Evolutionary conservation across 2,329 filamentous ascomycete species (phyloP), one percentile per base, ranked within the genome.

Genomic region (Microsporum audouinii): DNA sequence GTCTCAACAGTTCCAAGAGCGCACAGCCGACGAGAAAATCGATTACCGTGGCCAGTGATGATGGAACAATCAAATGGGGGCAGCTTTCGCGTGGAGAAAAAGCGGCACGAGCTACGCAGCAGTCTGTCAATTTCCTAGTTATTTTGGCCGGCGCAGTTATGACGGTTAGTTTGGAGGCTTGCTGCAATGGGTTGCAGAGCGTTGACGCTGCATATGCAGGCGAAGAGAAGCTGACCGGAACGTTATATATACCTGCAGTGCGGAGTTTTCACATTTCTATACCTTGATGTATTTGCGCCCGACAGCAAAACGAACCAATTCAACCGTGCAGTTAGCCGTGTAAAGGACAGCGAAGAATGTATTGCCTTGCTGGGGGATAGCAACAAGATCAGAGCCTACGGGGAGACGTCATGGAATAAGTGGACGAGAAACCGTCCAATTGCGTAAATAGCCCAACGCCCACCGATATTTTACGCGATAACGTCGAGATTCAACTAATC

Each of bases 231-330:
- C 8, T 56, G 3, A 31, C 8, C 3, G 39, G 8, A 6, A 17
- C 51, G 23, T 12, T 39, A 60, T 2, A 17, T 66, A 23, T 23
- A 23, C 17, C 89, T 4, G 23, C 66, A 91, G 88, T 85, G 85
- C 63, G 86, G 84, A n/a, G 87, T 96, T 7, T 81, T 80, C 60
- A 90, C 89, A 68, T 80, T 94, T 57, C 79, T 95, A 27, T 95
- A 88, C 74, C 82, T 83, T 2, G 90, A 95, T 64, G 88, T 95
- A 51, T 89, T 95, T 73, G 88, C 88, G 2, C 82, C 88, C 23
- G 87, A 91, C 70, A 94, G 89, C 78, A 91, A 90, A 74, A 92
- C 88, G 14, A 83, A 85, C 61, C 85, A 94, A 71, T 96, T 95
- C 80, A 95, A 95, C 76, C 86, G 88, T 65, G 89, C 89, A 0